Evolutionary conservation across 2,329 filamentous ascomycete genomes (phyloP).

Genomic region (Cercospora sp.): DNA sequence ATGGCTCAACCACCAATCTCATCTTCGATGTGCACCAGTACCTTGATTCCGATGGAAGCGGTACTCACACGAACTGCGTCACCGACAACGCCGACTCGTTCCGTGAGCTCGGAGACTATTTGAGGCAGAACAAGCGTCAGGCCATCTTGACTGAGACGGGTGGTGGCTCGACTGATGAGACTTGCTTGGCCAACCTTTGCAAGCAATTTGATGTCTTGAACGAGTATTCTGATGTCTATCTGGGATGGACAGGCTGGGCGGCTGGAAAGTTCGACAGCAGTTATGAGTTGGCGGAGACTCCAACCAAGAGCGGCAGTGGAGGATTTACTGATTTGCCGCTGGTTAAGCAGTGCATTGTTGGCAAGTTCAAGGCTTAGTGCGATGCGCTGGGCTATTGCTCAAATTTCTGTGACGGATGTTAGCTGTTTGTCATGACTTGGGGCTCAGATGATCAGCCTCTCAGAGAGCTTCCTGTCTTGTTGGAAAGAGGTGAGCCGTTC

Average conservation of each 20-base stretch:
- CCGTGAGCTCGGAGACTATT: constrained; percentile 41
- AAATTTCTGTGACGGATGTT: not conserved
- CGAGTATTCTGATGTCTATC: constrained; percentile 36
- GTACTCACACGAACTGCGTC: constrained; percentile 40
- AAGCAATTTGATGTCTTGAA: constrained; percentile 38
- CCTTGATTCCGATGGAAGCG: constrained; percentile 45
- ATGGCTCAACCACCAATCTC: constrained; percentile 37
- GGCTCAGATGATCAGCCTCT: not conserved
- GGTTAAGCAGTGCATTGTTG: constrained; percentile 35
- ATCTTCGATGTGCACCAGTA: constrained; percentile 49
- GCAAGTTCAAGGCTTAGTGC: constrained; percentile 29
- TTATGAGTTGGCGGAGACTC: constrained; percentile 37
- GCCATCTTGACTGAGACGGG: constrained; percentile 48
- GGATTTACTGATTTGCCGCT: constrained; percentile 34
- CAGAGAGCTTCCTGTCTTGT: not conserved
- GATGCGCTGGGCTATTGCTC: not conserved
- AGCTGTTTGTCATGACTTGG: not conserved
- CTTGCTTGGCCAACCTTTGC: constrained; percentile 41
- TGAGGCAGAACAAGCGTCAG: constrained; percentile 41
- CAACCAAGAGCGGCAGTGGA: constrained; percentile 24
- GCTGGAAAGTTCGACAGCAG: constrained; percentile 36
- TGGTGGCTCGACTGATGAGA: constrained; percentile 40
- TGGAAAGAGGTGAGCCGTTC: not conserved
- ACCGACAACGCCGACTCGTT: constrained; percentile 41
- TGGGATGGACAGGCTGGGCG: constrained; percentile 40